phyloP scores from a whole-genome alignment of 768 basidiomycete species.

The Saitozyma sp. region DNA sequence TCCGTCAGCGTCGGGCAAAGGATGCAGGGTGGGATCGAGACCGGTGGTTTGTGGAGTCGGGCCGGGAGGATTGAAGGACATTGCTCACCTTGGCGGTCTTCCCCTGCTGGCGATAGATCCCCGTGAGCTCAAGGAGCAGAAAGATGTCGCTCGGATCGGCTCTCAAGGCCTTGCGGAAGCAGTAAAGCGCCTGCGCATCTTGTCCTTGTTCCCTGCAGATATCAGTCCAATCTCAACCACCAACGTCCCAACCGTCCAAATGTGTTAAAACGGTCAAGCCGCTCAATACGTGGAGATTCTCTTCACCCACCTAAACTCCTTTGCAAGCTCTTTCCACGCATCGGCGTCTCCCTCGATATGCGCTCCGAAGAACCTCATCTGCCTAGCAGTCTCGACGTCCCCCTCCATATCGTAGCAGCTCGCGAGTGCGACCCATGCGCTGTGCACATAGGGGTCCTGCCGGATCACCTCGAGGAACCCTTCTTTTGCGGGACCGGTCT shows the following conservation, averaged over 20 bases:
- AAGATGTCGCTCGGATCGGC: slow-evolving; percentile 78
- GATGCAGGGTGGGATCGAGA: neutral
- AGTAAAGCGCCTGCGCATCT: slow-evolving; percentile 75
- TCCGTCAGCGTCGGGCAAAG: neutral
- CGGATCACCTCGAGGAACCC: slow-evolving; percentile 89
- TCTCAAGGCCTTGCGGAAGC: slow-evolving; percentile 77
- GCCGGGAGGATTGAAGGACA: neutral
- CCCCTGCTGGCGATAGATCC: slow-evolving; percentile 72
- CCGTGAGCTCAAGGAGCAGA: slow-evolving; percentile 85
- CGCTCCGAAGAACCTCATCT: slow-evolving; percentile 83
- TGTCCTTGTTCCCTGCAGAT: slow-evolving; percentile 18
- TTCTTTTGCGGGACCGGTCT: slow-evolving; percentile 68
- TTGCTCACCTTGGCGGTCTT: slow-evolving; percentile 65
- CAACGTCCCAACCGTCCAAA: neutral
- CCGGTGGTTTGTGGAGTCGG: neutral
- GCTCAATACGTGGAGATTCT: neutral
- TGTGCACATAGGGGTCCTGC: slow-evolving; percentile 79
- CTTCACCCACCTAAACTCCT: slow-evolving; percentile 65
- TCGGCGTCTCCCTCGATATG: slow-evolving; percentile 80
- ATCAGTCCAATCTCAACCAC: neutral
- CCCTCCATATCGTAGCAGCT: slow-evolving; percentile 75
- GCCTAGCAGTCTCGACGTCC: slow-evolving; percentile 70
- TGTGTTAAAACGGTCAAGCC: neutral
- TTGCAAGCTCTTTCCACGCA: slow-evolving; percentile 81
- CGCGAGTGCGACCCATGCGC: slow-evolving; percentile 85